Conservation (phyloP, 164 flowering plant species). For the Stephania cephalantha region DNA sequence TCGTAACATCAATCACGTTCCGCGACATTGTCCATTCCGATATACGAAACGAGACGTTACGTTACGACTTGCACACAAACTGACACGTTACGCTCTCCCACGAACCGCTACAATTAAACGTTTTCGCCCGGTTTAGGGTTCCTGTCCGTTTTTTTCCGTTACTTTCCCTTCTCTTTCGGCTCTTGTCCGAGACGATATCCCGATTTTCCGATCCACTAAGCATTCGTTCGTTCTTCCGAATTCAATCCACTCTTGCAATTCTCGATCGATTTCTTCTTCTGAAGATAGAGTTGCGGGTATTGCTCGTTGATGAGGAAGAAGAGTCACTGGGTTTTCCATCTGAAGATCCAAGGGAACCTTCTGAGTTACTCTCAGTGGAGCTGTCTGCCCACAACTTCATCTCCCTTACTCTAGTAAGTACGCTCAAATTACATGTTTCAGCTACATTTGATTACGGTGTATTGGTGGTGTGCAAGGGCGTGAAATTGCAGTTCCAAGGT, state of each 20-base stretch:
- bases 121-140: constrained; percentile 4
- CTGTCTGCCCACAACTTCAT: too few relatives aligned
- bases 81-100: not conserved
- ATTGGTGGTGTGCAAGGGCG: too few relatives aligned
- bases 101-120: not conserved
- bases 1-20: not conserved
- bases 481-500: too few relatives aligned
- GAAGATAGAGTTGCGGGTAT: too few relatives aligned
- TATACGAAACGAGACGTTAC: constrained; percentile 17
- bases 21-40: constrained; percentile 11
- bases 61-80: not conserved
- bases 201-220: not conserved
- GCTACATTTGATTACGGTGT: too few relatives aligned
- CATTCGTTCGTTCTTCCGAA: not conserved
- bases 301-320: too few relatives aligned
- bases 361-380: too few relatives aligned
- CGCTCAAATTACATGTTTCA: too few relatives aligned
- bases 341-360: too few relatives aligned
- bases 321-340: too few relatives aligned
- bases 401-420: too few relatives aligned
- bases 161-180: not conserved
- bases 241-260: not conserved
- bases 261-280: too few relatives aligned
- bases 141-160: constrained; percentile 9
- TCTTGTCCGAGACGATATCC: constrained; percentile 14